These are phyloP conservation scores for Cladosporium sp. DNA, from an alignment of 2,329 filamentous ascomycete genomes.

Conservation along the genomic window DNA sequence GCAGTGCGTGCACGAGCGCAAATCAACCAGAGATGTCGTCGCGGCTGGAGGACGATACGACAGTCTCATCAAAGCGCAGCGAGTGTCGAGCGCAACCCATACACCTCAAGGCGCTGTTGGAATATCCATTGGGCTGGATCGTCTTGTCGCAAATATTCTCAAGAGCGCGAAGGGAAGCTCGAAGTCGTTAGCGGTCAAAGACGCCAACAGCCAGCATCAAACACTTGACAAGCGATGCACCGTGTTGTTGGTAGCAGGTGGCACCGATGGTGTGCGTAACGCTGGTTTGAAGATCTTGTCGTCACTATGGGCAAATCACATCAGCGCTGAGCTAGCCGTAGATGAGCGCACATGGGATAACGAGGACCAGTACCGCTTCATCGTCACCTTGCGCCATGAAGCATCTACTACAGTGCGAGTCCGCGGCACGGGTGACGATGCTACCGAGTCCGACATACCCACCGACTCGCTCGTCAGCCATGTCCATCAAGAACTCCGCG, in stretches of 20 bases:
- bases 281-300: slow-evolving; percentile 73
- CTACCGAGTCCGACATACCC: slow-evolving; percentile 68
- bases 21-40: slow-evolving; percentile 73
- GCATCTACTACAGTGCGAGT: slow-evolving; percentile 50
- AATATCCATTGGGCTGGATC: slow-evolving; percentile 86
- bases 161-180: slow-evolving; percentile 27
- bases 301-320: slow-evolving; percentile 74
- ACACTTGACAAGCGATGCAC: slow-evolving; percentile 55
- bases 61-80: slow-evolving; percentile 76
- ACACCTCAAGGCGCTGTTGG: slow-evolving; percentile 62
- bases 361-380: slow-evolving; percentile 60
- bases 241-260: slow-evolving; percentile 84
- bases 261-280: slow-evolving; percentile 68
- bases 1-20: slow-evolving; percentile 82
- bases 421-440: slow-evolving; percentile 48
- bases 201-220: slow-evolving; percentile 8
- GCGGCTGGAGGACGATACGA: slow-evolving; percentile 94
- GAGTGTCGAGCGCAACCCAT: slow-evolving; percentile 59
- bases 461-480: slow-evolving; percentile 70
- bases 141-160: slow-evolving; percentile 61
- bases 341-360: slow-evolving; percentile 41
- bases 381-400: slow-evolving; percentile 81
- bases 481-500: slow-evolving; percentile 76
- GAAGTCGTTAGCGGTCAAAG: slow-evolving; percentile 20
- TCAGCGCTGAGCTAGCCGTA: slow-evolving; percentile 82